Evolutionary conservation across 1,284 basidiomycete species (phyloP), one percentile per base, ranked within the genome.

Genomic region (Malassezia furfur): DNA sequence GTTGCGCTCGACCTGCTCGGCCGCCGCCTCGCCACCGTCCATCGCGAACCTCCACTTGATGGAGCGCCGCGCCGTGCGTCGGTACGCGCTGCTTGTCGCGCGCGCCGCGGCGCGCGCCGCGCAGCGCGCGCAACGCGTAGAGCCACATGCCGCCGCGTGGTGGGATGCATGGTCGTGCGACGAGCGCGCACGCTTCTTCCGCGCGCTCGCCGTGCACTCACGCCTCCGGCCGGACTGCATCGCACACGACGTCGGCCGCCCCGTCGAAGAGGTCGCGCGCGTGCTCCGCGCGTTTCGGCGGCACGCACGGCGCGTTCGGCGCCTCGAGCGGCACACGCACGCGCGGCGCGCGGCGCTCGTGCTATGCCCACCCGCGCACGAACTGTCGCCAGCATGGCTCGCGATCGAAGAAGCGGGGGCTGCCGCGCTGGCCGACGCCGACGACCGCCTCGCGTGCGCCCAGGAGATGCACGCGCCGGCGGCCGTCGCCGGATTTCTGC

Each of bases 171-270:
- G 30, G 30, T 5, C 30, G 6, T 10, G 6, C 6, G 30, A 31
- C 78, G 87, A 90, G 67, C 85, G 85, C 64, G 77, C 81, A 12
- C 61, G 68, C 0, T 87, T 90, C 75, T 89, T 88, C 66, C 83
- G 81, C 64, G 81, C 79, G 0, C 74, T 87, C 14, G 68, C 78
- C 14, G 70, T 81, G 0, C 78, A 84, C 70, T 87, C 85, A n/a
- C 80, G 84, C 21, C 76, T 82, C 17, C 77, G 84, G 19, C 83
- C 85, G 1, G 86, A 88, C 68, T 78, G 87, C 43, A 84, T 87
- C 51, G 81, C 85, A 0, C 76, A 75, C n/a, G 79, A 80, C 48
- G 76, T 86, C 34, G 48, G 44, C 3, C 21, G 39, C 8, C 30
- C 31, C 8, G 30, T 48, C 9, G 25, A 39, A 10, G 55, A 57